Base-by-base conservation (phyloP, 2,329 filamentous ascomycete genomes). In the Coleophoma crateriformis region DNA sequence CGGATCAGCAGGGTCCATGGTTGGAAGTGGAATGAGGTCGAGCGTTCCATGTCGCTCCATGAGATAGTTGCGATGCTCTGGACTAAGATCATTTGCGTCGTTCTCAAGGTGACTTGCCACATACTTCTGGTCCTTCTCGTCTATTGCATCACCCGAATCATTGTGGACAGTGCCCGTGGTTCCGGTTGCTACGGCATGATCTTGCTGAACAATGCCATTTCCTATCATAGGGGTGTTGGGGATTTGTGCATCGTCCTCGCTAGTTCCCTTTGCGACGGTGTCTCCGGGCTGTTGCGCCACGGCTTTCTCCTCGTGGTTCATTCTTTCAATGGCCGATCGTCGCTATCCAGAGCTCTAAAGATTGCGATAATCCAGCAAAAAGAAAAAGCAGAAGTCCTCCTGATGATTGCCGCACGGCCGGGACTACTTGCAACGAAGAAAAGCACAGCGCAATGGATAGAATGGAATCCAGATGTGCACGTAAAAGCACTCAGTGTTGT, bases 21-120 rank as follows among this genome's bases (percentile, higher is more conserved):
- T 67, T 2, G 76, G 76, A 12, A 79, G 59, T 3, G 76, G 76
- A 47, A 77, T 72, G 4, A 79, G 68, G 33, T 78, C 69, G 15
- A 77, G 56, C 0, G 75, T 79, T 41, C 76, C 76, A 69, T 79
- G 75, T 47, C 73, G 67, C 44, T 68, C 54, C 4, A 78, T 60
- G 3, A 79, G 66, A 60, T 77, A 79, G 37, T 76, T 68, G 27
- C 67, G 65, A 53, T 74, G 71, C 44, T 69, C 67, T 45, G 50
- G 22, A 27, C 41, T 44, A 14, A 44, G 41, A 32, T 33, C 22
- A 11, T 13, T 27, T 15, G 22, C 10, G 1, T 4, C 20, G n/a
- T 22, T 15, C 27, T 44, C 41, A 4, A 44, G n/a, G 15, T 44
- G 41, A 27, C 20, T 44, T 12, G 19, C 32, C 4, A 27, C 20